phyloP scores from a whole-genome alignment of 2,329 filamentous ascomycete genomes.

The Trichoderma polysporum region DNA sequence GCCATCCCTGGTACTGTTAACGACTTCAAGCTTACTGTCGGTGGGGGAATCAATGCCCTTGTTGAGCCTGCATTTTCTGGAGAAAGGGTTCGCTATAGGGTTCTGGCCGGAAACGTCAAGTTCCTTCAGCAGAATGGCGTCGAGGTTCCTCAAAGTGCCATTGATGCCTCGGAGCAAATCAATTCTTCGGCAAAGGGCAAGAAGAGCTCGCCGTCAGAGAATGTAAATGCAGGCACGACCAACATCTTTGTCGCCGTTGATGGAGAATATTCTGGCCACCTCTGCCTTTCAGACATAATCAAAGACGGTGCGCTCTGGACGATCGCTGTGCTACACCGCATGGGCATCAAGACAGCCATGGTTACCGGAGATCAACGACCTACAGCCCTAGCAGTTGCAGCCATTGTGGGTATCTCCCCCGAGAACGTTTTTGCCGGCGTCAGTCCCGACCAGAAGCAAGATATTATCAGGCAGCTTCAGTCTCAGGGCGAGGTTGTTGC shows the following conservation, averaged over 20 bases:
- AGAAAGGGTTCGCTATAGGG: constrained; percentile 70
- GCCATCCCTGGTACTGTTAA: constrained; percentile 80
- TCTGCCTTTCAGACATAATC: constrained; percentile 85
- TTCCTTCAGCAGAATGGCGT: constrained; percentile 74
- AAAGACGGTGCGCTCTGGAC: constrained; percentile 82
- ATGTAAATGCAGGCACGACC: constrained; percentile 64
- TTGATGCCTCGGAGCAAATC: constrained; percentile 61
- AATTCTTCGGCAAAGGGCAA: constrained; percentile 45
- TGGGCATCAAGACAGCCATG: constrained; percentile 85
- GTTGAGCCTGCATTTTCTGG: constrained; percentile 72
- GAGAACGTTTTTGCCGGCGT: constrained; percentile 82
- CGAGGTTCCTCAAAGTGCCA: constrained; percentile 60
- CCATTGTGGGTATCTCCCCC: constrained; percentile 73
- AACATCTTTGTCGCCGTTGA: constrained; percentile 91
- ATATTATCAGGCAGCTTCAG: constrained; percentile 78
- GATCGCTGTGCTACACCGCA: constrained; percentile 76
- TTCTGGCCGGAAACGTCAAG: constrained; percentile 79
- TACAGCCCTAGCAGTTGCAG: constrained; percentile 81
- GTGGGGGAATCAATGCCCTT: constrained; percentile 77
- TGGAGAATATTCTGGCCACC: constrained; percentile 72
- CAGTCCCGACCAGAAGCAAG: constrained; percentile 86
- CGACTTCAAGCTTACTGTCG: constrained; percentile 80
- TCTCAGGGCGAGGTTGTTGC: constrained; percentile 73
- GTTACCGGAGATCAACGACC: constrained; percentile 89
- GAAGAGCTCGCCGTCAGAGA: constrained; percentile 30